Conservation (phyloP, 345 rosid species). For the Gossypium stocksii region DNA sequence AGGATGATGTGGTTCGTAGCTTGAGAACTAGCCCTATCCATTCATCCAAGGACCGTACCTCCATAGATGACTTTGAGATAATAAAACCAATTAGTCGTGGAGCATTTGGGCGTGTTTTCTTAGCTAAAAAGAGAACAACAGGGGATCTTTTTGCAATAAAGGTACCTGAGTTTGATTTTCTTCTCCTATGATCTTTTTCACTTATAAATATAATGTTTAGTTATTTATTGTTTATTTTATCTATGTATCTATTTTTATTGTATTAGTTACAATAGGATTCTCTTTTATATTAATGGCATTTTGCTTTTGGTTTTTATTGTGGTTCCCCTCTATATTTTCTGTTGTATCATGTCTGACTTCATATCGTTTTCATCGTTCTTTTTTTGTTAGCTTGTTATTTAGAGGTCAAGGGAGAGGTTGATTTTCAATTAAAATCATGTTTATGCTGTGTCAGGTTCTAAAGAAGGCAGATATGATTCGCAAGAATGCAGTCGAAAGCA, state of each 20-base stretch:
- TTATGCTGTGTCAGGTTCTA: slow-evolving; percentile 62
- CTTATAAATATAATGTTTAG: background rate
- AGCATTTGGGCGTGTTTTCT: slow-evolving; percentile 97
- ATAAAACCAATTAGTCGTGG: slow-evolving; percentile 99
- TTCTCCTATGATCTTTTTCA: slow-evolving; percentile 1
- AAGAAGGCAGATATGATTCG: slow-evolving; percentile 99
- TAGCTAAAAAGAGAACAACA: slow-evolving; percentile 95
- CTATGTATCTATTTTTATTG: background rate
- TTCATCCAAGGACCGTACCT: slow-evolving; percentile 83
- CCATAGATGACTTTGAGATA: slow-evolving; percentile 97
- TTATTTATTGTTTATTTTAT: background rate
- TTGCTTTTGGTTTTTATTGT: background rate
- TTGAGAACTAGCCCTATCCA: slow-evolving; percentile 93
- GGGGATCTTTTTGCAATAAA: slow-evolving; percentile 98
- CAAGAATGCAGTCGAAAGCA: slow-evolving; percentile 99
- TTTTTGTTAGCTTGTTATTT: background rate
- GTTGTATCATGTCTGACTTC: background rate
- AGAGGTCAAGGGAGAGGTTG: background rate
- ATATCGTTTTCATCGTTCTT: background rate
- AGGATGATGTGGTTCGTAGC: slow-evolving; percentile 94
- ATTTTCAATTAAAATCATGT: slow-evolving; percentile 16
- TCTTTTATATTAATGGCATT: background rate
- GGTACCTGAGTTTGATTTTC: slow-evolving; percentile 37
- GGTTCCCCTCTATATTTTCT: background rate
- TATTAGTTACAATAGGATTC: background rate